phyloP scores from a whole-genome alignment of 2,329 filamentous ascomycete species.

The Rhinocladiella similis region DNA sequence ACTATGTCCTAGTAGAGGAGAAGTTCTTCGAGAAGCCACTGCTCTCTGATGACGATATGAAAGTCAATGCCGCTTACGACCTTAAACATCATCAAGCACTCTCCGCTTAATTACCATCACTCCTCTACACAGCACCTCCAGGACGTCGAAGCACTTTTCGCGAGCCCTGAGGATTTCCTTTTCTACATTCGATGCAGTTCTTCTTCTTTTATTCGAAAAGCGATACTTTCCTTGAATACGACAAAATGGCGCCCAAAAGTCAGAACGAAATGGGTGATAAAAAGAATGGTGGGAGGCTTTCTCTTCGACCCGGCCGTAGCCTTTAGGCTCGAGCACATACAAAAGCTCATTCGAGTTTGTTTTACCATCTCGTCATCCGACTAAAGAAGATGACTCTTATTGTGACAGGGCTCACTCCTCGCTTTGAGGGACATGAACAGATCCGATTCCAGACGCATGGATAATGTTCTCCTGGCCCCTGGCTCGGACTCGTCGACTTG shows the following conservation, averaged over 20 bases:
- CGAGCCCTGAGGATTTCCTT: not conserved
- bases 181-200: conserved; percentile 12
- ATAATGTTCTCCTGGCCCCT: not conserved
- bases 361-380: not conserved
- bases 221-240: conserved; percentile 4
- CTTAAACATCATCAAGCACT: conserved; percentile 19
- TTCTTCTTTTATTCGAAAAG: conserved; percentile 5
- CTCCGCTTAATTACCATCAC: conserved; percentile 11
- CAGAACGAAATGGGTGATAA: conserved; percentile 8
- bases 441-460: not conserved
- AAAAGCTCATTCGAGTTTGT: conserved; percentile 17
- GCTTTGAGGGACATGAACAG: not conserved
- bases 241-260: conserved; percentile 8
- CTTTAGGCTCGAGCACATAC: conserved; percentile 3
- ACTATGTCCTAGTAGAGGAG: conserved; percentile 8
- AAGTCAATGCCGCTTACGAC: conserved; percentile 20
- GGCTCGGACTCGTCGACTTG: not conserved
- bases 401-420: not conserved
- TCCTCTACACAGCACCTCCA: not conserved
- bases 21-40: conserved; percentile 23
- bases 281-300: conserved; percentile 18
- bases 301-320: conserved; percentile 11
- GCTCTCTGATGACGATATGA: conserved; percentile 19
- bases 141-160: not conserved
- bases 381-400: not conserved